phyloP scores from a whole-genome alignment of 768 basidiomycete species.

The Paxillus rubicundulus region DNA sequence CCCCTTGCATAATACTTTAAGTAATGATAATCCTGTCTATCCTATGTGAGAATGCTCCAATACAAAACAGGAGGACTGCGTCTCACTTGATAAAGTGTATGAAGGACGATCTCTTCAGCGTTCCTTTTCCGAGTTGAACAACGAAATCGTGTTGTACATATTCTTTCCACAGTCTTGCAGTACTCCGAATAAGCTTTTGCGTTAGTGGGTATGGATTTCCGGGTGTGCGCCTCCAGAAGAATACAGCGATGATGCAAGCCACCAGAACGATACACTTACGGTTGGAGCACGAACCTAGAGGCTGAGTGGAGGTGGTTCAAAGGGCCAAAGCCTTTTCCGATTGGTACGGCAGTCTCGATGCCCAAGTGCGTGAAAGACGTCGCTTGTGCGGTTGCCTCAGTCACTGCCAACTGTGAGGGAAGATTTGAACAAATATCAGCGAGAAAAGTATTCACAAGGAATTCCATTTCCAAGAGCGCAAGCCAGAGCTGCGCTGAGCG shows the following conservation, averaged over 20 bases:
- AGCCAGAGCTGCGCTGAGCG: slow-evolving; percentile 80
- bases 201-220: slow-evolving; percentile 69
- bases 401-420: slow-evolving; percentile 36
- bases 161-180: slow-evolving; percentile 56
- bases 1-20: slow-evolving; percentile 82
- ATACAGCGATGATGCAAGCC: neutral
- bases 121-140: slow-evolving; percentile 67
- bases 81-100: slow-evolving; percentile 81
- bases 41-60: neutral
- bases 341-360: slow-evolving; percentile 62
- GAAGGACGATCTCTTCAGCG: slow-evolving; percentile 63
- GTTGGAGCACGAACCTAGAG: slow-evolving; percentile 45
- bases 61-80: neutral
- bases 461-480: slow-evolving; percentile 54
- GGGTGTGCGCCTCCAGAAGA: slow-evolving; percentile 47
- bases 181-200: slow-evolving; percentile 57
- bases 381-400: slow-evolving; percentile 57
- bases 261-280: slow-evolving; percentile 41
- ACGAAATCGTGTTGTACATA: slow-evolving; percentile 89
- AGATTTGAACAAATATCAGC: neutral
- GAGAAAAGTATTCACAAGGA: slow-evolving; percentile 34
- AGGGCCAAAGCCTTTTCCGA: slow-evolving; percentile 80
- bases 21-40: slow-evolving; percentile 79
- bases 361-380: slow-evolving; percentile 72
- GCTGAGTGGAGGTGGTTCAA: slow-evolving; percentile 81